Evolutionary conservation across 2,329 filamentous ascomycete species (phyloP).

Genomic region (Fusarium acutatum): DNA sequence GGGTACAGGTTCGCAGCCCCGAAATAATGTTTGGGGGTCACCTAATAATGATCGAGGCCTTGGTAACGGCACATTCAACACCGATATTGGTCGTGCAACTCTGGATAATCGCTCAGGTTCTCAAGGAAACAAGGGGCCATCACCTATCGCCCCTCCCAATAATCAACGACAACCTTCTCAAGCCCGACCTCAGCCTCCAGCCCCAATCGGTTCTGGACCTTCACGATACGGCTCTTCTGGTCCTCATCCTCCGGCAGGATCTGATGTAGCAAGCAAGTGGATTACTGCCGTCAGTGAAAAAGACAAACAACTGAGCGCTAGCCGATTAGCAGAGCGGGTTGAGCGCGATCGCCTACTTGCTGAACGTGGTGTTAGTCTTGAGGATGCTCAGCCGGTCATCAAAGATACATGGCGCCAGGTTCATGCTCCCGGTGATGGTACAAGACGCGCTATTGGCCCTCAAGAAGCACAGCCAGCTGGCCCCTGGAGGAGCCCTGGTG

Average conservation of each 20-base stretch:
- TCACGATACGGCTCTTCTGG: slow-evolving; percentile 42
- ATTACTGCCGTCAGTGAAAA: slow-evolving; percentile 53
- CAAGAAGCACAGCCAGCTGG: slow-evolving; percentile 41
- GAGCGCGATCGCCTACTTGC: slow-evolving; percentile 55
- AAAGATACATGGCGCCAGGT: slow-evolving; percentile 64
- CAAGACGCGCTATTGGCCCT: slow-evolving; percentile 40
- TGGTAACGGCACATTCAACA: slow-evolving; percentile 80
- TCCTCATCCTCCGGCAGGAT: slow-evolving; percentile 42
- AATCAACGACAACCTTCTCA: slow-evolving; percentile 38
- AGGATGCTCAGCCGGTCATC: slow-evolving; percentile 58
- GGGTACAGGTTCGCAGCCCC: slow-evolving; percentile 55
- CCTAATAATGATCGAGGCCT: slow-evolving; percentile 76
- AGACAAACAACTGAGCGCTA: slow-evolving; percentile 55
- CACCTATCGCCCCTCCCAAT: slow-evolving; percentile 55
- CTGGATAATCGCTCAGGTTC: slow-evolving; percentile 48
- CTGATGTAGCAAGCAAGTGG: slow-evolving; percentile 54
- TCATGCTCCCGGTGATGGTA: slow-evolving; percentile 49
- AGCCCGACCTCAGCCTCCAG: slow-evolving; percentile 42
- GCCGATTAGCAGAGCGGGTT: slow-evolving; percentile 50
- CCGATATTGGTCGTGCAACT: slow-evolving; percentile 61
- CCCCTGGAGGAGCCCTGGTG: slow-evolving; percentile 45
- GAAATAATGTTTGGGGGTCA: slow-evolving; percentile 80
- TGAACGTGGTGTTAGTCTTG: slow-evolving; percentile 54
- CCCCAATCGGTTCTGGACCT: slow-evolving; percentile 46
- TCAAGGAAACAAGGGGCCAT: slow-evolving; percentile 51